phyloP scores from a whole-genome alignment of 768 basidiomycete genomes.

The Rhizopogon vulgaris region DNA sequence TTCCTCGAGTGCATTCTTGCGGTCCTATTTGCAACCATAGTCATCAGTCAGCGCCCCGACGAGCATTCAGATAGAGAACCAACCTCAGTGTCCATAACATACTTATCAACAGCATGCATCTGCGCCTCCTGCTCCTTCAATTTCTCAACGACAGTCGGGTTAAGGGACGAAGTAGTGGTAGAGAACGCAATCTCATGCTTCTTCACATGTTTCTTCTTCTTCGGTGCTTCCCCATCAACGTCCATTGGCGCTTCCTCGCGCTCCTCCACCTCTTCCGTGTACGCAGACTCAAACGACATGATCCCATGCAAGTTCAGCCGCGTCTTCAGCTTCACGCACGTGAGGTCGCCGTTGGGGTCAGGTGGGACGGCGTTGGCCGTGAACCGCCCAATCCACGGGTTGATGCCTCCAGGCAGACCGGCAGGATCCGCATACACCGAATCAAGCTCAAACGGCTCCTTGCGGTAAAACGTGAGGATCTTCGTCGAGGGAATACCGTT shows the following conservation, averaged over 20 bases:
- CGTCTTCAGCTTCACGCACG: slow-evolving; percentile 87
- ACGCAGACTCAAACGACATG: slow-evolving; percentile 80
- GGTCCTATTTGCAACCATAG: slow-evolving; percentile 50
- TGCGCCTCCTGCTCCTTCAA: slow-evolving; percentile 78
- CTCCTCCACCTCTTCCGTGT: slow-evolving; percentile 79
- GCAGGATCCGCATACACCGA: slow-evolving; percentile 74
- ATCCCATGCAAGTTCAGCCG: slow-evolving; percentile 83
- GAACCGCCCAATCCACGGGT: slow-evolving; percentile 82
- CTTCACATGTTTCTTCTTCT: slow-evolving; percentile 83
- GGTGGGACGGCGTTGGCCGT: slow-evolving; percentile 76
- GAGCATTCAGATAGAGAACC: slow-evolving; percentile 15
- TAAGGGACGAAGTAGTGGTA: slow-evolving; percentile 56
- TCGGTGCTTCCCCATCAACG: slow-evolving; percentile 55
- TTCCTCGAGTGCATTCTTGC: slow-evolving; percentile 98
- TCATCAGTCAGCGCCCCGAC: slow-evolving; percentile 2
- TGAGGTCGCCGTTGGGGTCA: slow-evolving; percentile 62
- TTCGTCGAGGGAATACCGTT: slow-evolving; percentile 92
- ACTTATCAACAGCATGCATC: slow-evolving; percentile 90
- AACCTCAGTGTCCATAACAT: slow-evolving; percentile 96
- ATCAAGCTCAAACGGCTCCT: slow-evolving; percentile 82
- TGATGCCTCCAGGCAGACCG: slow-evolving; percentile 68
- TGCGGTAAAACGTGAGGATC: slow-evolving; percentile 91
- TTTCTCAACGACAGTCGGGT: slow-evolving; percentile 54
- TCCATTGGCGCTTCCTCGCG: slow-evolving; percentile 74
- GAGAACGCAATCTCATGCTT: slow-evolving; percentile 81